A percentile compares a stretch with the other conserved stretches of the same genome.
These are phyloP conservation scores for Eutrema heterophyllum DNA, from an alignment of 345 rosid species.

Conservation along the genomic window DNA sequence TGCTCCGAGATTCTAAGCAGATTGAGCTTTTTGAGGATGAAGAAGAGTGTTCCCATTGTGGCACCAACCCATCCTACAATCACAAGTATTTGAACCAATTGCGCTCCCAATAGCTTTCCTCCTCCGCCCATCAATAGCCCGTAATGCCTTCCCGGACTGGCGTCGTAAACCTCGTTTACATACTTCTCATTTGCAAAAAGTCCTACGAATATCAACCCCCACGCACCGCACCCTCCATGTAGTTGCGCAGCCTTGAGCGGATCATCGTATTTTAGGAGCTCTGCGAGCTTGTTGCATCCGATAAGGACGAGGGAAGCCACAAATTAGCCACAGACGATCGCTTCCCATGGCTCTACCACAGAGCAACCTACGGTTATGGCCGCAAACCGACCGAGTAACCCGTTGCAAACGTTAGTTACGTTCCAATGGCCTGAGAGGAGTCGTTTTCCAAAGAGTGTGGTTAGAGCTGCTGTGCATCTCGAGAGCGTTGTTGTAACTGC, in stretches of 20 bases:
- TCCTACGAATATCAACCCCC: slow-evolving; percentile 87
- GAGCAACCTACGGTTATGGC: slow-evolving; percentile 88
- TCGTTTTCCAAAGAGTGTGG: slow-evolving; percentile 81
- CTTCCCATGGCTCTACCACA: slow-evolving; percentile 92
- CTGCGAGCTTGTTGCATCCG: slow-evolving; percentile 71
- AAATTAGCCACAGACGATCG: slow-evolving; percentile 82
- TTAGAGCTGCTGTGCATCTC: slow-evolving; percentile 78
- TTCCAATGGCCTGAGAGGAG: slow-evolving; percentile 84
- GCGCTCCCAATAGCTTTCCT: slow-evolving; percentile 73
- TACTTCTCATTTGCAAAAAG: slow-evolving; percentile 57
- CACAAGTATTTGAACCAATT: slow-evolving; percentile 63
- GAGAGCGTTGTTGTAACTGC: slow-evolving; percentile 93
- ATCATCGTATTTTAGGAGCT: slow-evolving; percentile 54
- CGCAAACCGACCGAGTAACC: slow-evolving; percentile 85
- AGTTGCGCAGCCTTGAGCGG: slow-evolving; percentile 82
- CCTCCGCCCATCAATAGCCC: slow-evolving; percentile 93
- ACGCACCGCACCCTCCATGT: slow-evolving; percentile 91
- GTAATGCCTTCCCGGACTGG: slow-evolving; percentile 34
- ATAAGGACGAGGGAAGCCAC: slow-evolving; percentile 66
- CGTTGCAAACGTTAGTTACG: slow-evolving; percentile 87
- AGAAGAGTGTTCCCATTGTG: slow-evolving; percentile 80
- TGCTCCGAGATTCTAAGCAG: slow-evolving; percentile 63
- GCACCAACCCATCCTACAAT: slow-evolving; percentile 77
- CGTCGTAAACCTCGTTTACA: slow-evolving; percentile 51
- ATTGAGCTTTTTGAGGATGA: slow-evolving; percentile 45